These are phyloP conservation scores for Fraxinus albicans DNA, from an alignment of 305 asterid species.

Conservation along the genomic window DNA sequence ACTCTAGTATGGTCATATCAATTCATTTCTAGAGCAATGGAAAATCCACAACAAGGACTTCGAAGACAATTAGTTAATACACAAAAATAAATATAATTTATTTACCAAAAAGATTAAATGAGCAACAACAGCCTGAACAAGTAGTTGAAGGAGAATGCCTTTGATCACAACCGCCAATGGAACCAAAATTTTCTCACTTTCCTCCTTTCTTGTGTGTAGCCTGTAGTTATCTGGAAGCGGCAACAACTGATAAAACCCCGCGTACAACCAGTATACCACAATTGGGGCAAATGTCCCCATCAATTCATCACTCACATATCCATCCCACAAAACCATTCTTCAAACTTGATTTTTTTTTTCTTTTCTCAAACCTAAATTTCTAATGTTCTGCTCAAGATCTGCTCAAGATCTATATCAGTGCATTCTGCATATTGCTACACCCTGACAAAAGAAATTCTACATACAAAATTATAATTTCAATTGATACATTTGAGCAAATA, in stretches of 20 bases:
- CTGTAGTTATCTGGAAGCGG: slow-evolving; percentile 65
- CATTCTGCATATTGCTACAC: slow-evolving; percentile 26
- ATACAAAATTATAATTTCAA: background rate
- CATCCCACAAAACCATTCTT: slow-evolving; percentile 75
- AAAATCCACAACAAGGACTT: background rate
- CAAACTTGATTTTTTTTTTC: background rate
- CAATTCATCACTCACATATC: slow-evolving; percentile 67
- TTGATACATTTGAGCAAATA: background rate
- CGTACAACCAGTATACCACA: slow-evolving; percentile 75
- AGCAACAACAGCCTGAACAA: slow-evolving; percentile 65
- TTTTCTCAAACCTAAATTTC: slow-evolving; percentile 8
- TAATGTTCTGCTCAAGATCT: slow-evolving; percentile 33
- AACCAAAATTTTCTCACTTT: slow-evolving; percentile 63
- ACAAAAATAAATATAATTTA: slow-evolving; percentile 1
- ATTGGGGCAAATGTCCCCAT: slow-evolving; percentile 88
- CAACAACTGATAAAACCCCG: slow-evolving; percentile 70
- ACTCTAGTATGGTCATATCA: background rate
- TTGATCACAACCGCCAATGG: slow-evolving; percentile 61
- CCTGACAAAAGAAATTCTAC: slow-evolving; percentile 31
- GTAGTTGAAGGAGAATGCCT: slow-evolving; percentile 74
- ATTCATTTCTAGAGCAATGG: background rate
- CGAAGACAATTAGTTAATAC: background rate
- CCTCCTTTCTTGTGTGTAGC: slow-evolving; percentile 68
- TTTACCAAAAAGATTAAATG: slow-evolving; percentile 64
- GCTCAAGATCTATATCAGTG: slow-evolving; percentile 33